These are phyloP conservation scores for Talaromyces pinophilus DNA, from an alignment of 2,329 filamentous ascomycete species.

Conservation along the genomic window DNA sequence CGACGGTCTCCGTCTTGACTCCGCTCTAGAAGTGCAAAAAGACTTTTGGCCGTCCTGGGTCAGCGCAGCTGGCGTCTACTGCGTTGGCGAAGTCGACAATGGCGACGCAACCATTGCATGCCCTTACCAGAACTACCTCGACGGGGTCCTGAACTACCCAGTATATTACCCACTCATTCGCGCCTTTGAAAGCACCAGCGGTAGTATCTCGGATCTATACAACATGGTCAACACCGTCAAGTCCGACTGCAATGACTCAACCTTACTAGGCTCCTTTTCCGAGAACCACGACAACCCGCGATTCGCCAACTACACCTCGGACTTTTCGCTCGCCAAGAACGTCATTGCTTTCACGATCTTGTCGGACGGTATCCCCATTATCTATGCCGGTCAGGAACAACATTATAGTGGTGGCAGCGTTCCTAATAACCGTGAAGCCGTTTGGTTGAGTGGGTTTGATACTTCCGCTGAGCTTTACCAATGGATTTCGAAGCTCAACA, in stretches of 20 bases:
- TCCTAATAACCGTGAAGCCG: constrained; percentile 58
- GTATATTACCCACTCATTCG: constrained; percentile 41
- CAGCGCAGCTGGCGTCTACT: constrained; percentile 48
- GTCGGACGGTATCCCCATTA: constrained; percentile 61
- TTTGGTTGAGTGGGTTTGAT: constrained; percentile 58
- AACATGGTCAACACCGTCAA: constrained; percentile 39
- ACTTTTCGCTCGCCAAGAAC: constrained; percentile 58
- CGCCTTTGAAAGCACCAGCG: constrained; percentile 38
- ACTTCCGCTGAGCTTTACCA: constrained; percentile 52
- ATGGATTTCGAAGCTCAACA: constrained; percentile 53
- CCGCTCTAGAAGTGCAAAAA: constrained; percentile 51
- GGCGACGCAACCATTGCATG: constrained; percentile 46
- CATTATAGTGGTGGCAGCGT: constrained; percentile 56
- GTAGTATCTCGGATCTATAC: constrained; percentile 39
- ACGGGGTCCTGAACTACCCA: constrained; percentile 53
- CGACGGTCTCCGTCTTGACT: constrained; percentile 57
- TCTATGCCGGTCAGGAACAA: constrained; percentile 70
- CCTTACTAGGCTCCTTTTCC: constrained; percentile 56
- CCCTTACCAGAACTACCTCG: constrained; percentile 48
- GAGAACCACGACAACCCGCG: constrained; percentile 65
- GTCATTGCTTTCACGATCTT: constrained; percentile 63
- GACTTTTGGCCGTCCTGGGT: constrained; percentile 49
- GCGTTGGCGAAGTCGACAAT: constrained; percentile 51
- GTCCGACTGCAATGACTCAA: constrained; percentile 45
- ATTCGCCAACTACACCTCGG: constrained; percentile 48